Percentiles rank a stretch among this genome's conserved stretches.
Conservation (phyloP, 2,329 filamentous ascomycete genomes). For the Beauveria brongniartii region DNA sequence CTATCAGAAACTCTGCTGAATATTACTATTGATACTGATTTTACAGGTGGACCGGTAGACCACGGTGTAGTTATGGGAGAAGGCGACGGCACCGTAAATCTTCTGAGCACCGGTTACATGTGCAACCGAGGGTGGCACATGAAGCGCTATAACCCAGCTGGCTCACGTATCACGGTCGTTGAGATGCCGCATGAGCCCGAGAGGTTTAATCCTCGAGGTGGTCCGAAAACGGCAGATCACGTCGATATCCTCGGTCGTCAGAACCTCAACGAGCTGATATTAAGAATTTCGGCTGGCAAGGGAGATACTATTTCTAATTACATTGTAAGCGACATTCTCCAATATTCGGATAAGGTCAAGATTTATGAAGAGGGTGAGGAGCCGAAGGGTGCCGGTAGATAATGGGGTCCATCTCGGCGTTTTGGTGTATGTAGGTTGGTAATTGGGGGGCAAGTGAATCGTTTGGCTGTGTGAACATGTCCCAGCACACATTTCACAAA, state of each 20-base stretch:
- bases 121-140: constrained; percentile 92
- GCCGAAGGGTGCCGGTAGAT: background rate
- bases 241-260: constrained; percentile 91
- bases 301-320: constrained; percentile 72
- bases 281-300: constrained; percentile 77
- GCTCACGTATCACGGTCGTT: constrained; percentile 70
- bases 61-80: constrained; percentile 94
- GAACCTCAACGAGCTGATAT: constrained; percentile 81
- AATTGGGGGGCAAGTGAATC: background rate
- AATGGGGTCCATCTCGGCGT: background rate
- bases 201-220: constrained; percentile 73
- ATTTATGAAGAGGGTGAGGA: constrained; percentile 57
- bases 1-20: constrained; percentile 61
- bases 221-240: constrained; percentile 72
- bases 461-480: background rate
- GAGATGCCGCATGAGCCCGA: constrained; percentile 98
- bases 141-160: constrained; percentile 86
- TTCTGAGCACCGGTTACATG: constrained; percentile 94
- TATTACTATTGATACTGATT: constrained; percentile 61
- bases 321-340: constrained; percentile 70
- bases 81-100: constrained; percentile 89
- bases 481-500: background rate
- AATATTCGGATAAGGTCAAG: constrained; percentile 77
- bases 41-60: constrained; percentile 57
- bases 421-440: background rate